Conservation (phyloP, 2,329 filamentous ascomycete genomes). For the Fusarium buxicola region DNA sequence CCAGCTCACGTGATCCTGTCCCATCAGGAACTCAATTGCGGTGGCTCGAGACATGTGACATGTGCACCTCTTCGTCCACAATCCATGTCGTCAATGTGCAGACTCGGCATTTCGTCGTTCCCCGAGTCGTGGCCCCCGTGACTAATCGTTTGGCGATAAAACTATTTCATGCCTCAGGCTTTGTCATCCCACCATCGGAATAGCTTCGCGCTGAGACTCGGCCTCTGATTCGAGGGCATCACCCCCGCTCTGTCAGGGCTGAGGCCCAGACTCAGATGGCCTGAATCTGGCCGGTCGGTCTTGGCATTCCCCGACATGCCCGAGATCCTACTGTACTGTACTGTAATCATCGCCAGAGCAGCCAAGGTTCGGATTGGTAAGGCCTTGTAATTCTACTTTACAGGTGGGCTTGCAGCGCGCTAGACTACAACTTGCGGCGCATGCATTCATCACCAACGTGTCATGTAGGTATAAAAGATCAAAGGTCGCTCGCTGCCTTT, state of each 20-base stretch:
- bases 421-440: background rate
- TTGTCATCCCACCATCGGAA: slow-evolving; percentile 23
- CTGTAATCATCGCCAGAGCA: slow-evolving; percentile 11
- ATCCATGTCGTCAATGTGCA: background rate
- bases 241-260: slow-evolving; percentile 2
- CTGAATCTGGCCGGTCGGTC: slow-evolving; percentile 18
- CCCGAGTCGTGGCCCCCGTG: slow-evolving; percentile 13
- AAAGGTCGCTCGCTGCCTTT: background rate
- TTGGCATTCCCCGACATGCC: slow-evolving; percentile 42
- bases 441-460: slow-evolving; percentile 9
- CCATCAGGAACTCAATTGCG: background rate
- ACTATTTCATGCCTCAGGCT: slow-evolving; percentile 10
- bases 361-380: slow-evolving; percentile 30
- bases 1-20: slow-evolving; percentile 12
- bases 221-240: background rate
- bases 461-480: slow-evolving; percentile 22
- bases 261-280: too few relatives aligned
- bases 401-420: background rate
- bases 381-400: background rate
- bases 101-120: slow-evolving; percentile 19
- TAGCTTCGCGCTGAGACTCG: slow-evolving; percentile 1
- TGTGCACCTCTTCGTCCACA: too few relatives aligned
- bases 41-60: too few relatives aligned
- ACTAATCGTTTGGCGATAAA: slow-evolving; percentile 16
- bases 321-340: too few relatives aligned